Evolutionary conservation across 495 filamentous ascomycete genomes (phyloP), one percentile per base, ranked within the genome.

Genomic region (Chaetomium tenue): DNA sequence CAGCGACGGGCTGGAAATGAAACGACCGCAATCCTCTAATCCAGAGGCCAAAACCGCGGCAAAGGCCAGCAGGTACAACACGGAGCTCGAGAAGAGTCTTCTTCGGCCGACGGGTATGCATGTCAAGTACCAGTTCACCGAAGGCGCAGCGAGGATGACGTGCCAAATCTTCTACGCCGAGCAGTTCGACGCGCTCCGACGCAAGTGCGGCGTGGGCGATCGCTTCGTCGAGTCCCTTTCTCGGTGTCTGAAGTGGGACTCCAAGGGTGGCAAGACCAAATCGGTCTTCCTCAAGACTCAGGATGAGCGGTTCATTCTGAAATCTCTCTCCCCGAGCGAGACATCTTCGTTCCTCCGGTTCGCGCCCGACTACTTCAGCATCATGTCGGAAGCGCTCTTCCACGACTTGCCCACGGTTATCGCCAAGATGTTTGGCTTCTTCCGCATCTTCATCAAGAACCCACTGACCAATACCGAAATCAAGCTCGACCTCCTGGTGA

Each of bases 341-440:
- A 94, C 94, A 5, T 86, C 91, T 42, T 92, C 95, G 0, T 99
- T 99, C 77, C 82, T 97, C 61, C 88, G 88, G 67, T 97, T 98
- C 69, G 95, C 95, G 0, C 94, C 93, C 0, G 91, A 92, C 11
- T 99, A 99, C 77, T 99, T 99, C 74, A 89, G 90, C 66, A 91
- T 98, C 70, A 97, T 97, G 91, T 89, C 91, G 16, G 89, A 98
- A 72, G 92, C 91, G 0, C 83, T 99, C 26, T 99, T 98, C 77
- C 92, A 97, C 68, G 94, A 97, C 68, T 82, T 99, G 7, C 94
- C 94, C 2, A 94, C 92, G 12, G 95, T 96, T 18, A 98, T 99
- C 69, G 94, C 94, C 13, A 99, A 99, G 78, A 98, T 99, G 95
- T 86, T 98, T 53, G 94, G 94, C 2, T 97, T 99, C 77, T 99